Evolutionary conservation across 2,329 filamentous ascomycete genomes (phyloP).

Genomic region (Cytospora paraplurivora): DNA sequence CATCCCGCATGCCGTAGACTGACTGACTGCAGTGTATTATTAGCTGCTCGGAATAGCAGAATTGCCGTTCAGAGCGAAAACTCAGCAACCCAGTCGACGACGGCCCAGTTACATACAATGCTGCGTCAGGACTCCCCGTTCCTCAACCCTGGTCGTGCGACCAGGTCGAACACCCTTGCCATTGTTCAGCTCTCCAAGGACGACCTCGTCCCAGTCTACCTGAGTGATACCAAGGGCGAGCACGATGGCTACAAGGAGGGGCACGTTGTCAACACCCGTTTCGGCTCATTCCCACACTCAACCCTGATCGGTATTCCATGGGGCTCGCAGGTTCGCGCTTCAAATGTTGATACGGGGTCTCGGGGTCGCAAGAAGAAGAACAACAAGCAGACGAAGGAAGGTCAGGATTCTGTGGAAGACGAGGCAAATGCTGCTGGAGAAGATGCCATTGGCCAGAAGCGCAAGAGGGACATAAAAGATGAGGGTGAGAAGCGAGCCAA

Average conservation of each 20-base stretch:
- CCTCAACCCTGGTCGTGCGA: conserved; percentile 66
- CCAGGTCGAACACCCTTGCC: conserved; percentile 69
- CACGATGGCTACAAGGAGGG: conserved; percentile 75
- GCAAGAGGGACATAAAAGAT: conserved; percentile 38
- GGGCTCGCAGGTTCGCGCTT: conserved; percentile 90
- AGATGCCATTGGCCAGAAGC: conserved; percentile 32
- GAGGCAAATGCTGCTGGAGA: conserved; percentile 33
- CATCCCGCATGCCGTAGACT: too few species aligned
- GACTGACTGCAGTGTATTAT: not conserved
- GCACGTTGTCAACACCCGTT: conserved; percentile 85
- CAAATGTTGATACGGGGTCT: conserved; percentile 88
- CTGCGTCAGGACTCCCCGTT: conserved; percentile 68
- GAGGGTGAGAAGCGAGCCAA: conserved; percentile 35
- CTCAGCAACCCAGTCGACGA: conserved; percentile 15
- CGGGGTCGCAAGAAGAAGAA: conserved; percentile 63
- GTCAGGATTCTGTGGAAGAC: conserved; percentile 41
- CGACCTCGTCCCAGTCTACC: conserved; percentile 74
- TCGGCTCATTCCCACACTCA: conserved; percentile 84
- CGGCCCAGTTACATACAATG: conserved; percentile 37
- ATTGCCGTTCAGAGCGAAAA: not conserved
- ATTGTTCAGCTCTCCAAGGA: conserved; percentile 90
- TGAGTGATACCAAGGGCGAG: conserved; percentile 62
- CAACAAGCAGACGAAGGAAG: conserved; percentile 50
- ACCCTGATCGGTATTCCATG: conserved; percentile 78
- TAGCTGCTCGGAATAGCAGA: not conserved